phyloP scores from a whole-genome alignment of 441 rosid species.

The Erodium moschatum region DNA sequence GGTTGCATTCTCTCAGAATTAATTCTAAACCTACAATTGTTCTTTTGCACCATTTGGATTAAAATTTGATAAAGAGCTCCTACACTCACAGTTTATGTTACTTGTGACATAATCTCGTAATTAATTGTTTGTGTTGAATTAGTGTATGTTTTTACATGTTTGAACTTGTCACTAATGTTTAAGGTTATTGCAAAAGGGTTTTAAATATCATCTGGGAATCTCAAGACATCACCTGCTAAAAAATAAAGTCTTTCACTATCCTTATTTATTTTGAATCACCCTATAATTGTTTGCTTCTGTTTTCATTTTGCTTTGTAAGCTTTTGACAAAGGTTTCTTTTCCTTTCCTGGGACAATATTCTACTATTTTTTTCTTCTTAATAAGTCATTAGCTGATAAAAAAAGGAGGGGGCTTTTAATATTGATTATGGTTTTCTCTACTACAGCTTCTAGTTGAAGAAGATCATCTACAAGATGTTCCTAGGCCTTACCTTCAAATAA shows the following conservation, averaged over 20 bases:
- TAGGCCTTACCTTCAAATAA: constrained; percentile 79
- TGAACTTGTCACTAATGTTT: not conserved
- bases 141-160: not conserved
- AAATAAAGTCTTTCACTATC: too few relatives aligned
- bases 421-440: constrained; percentile 15
- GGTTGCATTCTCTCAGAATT: constrained; percentile 30
- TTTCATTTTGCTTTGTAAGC: too few relatives aligned
- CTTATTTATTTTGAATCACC: too few relatives aligned
- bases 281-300: too few relatives aligned
- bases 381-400: too few relatives aligned
- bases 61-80: not conserved
- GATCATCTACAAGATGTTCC: constrained; percentile 83
- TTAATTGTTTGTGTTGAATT: not conserved
- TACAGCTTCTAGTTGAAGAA: constrained; percentile 83
- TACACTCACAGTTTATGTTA: not conserved
- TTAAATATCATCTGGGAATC: too few relatives aligned
- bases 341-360: too few relatives aligned
- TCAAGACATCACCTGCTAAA: too few relatives aligned
- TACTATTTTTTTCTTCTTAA: too few relatives aligned
- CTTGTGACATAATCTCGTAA: constrained; percentile 1
- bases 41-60: not conserved
- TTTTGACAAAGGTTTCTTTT: too few relatives aligned
- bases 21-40: not conserved
- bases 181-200: constrained; percentile 9
- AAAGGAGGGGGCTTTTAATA: not conserved